Evolutionary conservation across 768 basidiomycete genomes (phyloP).

Genomic region (Tulasnella sp.): DNA sequence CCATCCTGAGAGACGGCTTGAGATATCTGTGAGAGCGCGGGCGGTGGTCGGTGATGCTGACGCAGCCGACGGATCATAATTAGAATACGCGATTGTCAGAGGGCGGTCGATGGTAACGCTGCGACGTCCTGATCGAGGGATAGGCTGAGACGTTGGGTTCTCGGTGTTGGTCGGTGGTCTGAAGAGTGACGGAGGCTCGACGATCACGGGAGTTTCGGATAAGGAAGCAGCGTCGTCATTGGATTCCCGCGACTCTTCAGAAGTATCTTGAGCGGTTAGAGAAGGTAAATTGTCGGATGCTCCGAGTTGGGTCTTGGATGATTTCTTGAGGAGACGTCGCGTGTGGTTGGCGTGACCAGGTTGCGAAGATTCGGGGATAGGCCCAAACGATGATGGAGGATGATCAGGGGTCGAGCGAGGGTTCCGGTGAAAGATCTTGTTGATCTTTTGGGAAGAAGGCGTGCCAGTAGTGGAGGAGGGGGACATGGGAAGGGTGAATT

Average conservation of each 20-base stretch:
- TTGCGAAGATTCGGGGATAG: slow-evolving; percentile 18
- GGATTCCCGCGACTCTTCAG: neutral
- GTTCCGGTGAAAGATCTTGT: slow-evolving; percentile 30
- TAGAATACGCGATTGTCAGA: slow-evolving; percentile 17
- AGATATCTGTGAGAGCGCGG: slow-evolving; percentile 54
- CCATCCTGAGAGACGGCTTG: slow-evolving; percentile 78
- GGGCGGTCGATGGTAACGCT: slow-evolving; percentile 30
- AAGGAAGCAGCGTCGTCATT: slow-evolving; percentile 6
- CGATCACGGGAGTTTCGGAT: slow-evolving; percentile 30
- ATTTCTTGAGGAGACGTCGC: slow-evolving; percentile 24
- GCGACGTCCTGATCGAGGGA: slow-evolving; percentile 18
- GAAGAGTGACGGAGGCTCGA: slow-evolving; percentile 26
- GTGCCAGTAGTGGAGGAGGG: slow-evolving; percentile 5
- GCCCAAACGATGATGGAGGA: slow-evolving; percentile 27
- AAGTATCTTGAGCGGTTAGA: neutral
- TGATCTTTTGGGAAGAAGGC: slow-evolving; percentile 32
- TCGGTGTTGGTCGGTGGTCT: neutral
- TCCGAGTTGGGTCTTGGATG: slow-evolving; percentile 22
- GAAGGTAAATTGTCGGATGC: neutral
- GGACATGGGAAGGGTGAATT: slow-evolving; percentile 12
- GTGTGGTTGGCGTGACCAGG: slow-evolving; percentile 16
- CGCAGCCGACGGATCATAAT: neutral
- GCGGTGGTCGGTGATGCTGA: slow-evolving; percentile 25
- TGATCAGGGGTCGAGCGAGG: slow-evolving; percentile 1
- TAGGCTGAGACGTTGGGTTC: neutral